Conservation (phyloP, 1,139 yeast species). For the Hansenula lynferdii region DNA sequence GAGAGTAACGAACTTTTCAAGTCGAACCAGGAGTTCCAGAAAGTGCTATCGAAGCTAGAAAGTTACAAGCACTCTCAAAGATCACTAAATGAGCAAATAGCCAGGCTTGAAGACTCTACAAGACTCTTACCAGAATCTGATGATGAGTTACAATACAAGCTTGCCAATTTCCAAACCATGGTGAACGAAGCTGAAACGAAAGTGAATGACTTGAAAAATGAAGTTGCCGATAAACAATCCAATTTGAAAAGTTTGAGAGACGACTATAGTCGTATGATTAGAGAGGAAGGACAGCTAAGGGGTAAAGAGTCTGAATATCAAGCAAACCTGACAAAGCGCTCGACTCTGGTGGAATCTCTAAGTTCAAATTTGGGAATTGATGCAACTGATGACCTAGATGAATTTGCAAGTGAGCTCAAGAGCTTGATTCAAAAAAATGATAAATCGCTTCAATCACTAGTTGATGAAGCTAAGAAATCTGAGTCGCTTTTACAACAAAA, state of each 20-base stretch:
- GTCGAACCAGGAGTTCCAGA: constrained; percentile 79
- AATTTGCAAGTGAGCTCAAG: constrained; percentile 19
- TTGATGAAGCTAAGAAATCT: constrained; percentile 3
- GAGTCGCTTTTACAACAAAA: constrained; percentile 20
- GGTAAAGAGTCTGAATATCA: constrained; percentile 40
- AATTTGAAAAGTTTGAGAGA: constrained; percentile 27
- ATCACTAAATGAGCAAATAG: constrained; percentile 43
- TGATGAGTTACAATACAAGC: constrained; percentile 42
- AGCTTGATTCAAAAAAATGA: constrained; percentile 9
- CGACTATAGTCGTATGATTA: constrained; percentile 36
- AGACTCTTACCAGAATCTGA: constrained; percentile 44
- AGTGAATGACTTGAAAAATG: constrained; percentile 23
- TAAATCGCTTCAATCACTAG: constrained; percentile 6
- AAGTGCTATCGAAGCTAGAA: constrained; percentile 59
- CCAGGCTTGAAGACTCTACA: constrained; percentile 41
- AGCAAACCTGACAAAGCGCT: constrained; percentile 24
- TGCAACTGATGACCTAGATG: constrained; percentile 11
- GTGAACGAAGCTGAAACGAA: constrained; percentile 34
- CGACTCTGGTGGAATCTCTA: constrained; percentile 13
- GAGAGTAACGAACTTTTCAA: constrained; percentile 65
- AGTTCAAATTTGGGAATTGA: background rate
- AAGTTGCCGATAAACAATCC: constrained; percentile 15
- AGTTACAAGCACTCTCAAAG: constrained; percentile 45
- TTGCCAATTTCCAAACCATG: constrained; percentile 49
- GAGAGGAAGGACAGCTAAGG: constrained; percentile 54